Evolutionary conservation across 1,139 yeast genomes (phyloP).

Genomic region (Hyphopichia fennica): DNA sequence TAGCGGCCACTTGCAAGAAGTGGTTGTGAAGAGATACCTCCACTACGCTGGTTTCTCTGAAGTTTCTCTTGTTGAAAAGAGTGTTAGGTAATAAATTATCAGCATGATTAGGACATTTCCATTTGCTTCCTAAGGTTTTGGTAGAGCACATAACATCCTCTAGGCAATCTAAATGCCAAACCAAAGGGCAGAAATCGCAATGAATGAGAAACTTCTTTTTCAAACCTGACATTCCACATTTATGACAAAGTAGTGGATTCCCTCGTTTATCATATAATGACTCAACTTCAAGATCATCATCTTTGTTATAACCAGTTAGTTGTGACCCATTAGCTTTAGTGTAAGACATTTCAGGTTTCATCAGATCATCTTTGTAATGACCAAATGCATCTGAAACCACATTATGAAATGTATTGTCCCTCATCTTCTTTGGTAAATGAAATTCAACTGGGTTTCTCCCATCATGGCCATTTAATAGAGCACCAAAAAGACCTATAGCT

Average conservation of each 20-base stretch:
- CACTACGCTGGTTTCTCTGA: constrained; percentile 53
- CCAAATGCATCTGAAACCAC: constrained; percentile 70
- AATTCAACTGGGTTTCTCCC: constrained; percentile 72
- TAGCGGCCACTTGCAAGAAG: constrained; percentile 37
- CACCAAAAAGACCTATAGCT: constrained; percentile 60
- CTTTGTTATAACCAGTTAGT: constrained; percentile 35
- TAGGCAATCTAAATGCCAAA: constrained; percentile 92
- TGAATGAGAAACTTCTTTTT: constrained; percentile 54
- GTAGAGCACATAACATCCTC: constrained; percentile 72
- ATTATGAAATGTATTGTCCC: constrained; percentile 70
- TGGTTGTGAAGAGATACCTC: constrained; percentile 48
- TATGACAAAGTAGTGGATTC: constrained; percentile 66
- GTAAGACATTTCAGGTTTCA: constrained; percentile 50
- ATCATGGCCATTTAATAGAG: constrained; percentile 57
- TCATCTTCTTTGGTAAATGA: constrained; percentile 63
- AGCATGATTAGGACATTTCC: constrained; percentile 94
- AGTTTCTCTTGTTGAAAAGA: constrained; percentile 39
- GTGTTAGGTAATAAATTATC: constrained; percentile 50
- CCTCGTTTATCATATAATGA: constrained; percentile 65
- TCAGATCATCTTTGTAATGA: constrained; percentile 63
- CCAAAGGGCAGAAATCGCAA: constrained; percentile 85
- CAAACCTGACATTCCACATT: constrained; percentile 72
- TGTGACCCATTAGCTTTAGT: constrained; percentile 40
- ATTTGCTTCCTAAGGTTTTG: constrained; percentile 77
- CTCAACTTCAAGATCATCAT: constrained; percentile 62